Evolutionary conservation across 352 stramenopile genomes (phyloP), one percentile per base, ranked within the genome.

Genomic region (Globisporangium emineosum): DNA sequence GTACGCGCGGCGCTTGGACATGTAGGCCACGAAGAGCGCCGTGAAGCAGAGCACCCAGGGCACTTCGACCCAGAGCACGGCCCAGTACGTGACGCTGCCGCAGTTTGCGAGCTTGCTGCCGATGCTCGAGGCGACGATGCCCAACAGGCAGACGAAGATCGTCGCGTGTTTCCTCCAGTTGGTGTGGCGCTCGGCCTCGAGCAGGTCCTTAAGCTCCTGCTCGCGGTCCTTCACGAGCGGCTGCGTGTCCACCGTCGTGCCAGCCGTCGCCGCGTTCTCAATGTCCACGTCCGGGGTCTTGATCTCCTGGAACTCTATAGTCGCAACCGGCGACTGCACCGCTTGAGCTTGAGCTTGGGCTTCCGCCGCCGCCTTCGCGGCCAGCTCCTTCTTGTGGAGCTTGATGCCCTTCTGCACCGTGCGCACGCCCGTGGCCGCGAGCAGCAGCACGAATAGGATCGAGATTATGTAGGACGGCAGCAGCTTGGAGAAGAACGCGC

Each of bases 391-490:
- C 8, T 73, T 73, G 65, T 78, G 71, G n/a, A 78, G 68, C 21
- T 68, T 69, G n/a, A 78, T 54, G 12, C 50, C 68, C 47, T 76
- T 75, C 49, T 73, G 65, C 63, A 60, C 68, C 57, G 68, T 83
- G 0, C 77, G 67, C 12, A 71, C 64, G 23, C 71, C 78, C 25
- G 72, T 65, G 12, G 74, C 51, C 4, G 59, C 57, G n/a, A 88
- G 68, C 42, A 88, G 60, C 21, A 81, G 33, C 27, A 86, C 75
- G 19, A 90, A 78, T 7, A 90, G 67, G 13, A 87, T 64, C 35
- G 78, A 88, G 51, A 87, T 68, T 17, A 88, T 30, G 65, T 90
- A 88, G 15, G 73, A 79, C 30, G 79, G 81, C 43, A 90, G 64
- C 53, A 90, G 63, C 54, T 84, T 90, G 60, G 76, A 79, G 21